These are phyloP conservation scores for Phytophthora nicotianae DNA, from an alignment of 352 stramenopile species.

Conservation along the genomic window DNA sequence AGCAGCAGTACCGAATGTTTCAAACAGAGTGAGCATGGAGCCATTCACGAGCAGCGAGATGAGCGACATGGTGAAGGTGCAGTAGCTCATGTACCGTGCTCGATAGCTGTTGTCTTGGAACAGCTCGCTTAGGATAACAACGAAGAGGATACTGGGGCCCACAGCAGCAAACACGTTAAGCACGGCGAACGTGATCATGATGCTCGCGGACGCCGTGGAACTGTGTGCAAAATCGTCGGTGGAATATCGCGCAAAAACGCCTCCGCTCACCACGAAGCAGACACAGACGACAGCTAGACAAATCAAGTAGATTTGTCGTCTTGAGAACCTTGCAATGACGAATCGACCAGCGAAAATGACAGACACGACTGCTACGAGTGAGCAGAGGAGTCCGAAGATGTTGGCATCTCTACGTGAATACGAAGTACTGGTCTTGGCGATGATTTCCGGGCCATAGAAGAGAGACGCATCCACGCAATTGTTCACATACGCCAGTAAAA, in stretches of 20 bases:
- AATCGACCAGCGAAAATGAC: conserved; percentile 71
- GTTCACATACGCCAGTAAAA: conserved; percentile 86
- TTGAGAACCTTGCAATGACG: conserved; percentile 71
- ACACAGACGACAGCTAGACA: conserved; percentile 69
- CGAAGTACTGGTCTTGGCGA: conserved; percentile 64
- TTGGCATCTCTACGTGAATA: conserved; percentile 76
- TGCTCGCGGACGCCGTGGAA: conserved; percentile 45
- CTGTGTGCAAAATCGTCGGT: conserved; percentile 64
- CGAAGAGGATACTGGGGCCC: conserved; percentile 80
- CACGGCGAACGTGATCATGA: conserved; percentile 71
- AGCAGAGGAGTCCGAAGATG: conserved; percentile 74
- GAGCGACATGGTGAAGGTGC: conserved; percentile 88
- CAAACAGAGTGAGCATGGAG: conserved; percentile 78
- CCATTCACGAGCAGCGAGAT: conserved; percentile 86
- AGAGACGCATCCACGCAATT: conserved; percentile 88
- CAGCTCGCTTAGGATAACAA: conserved; percentile 86
- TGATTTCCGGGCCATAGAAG: conserved; percentile 88
- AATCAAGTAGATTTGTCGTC: conserved; percentile 74
- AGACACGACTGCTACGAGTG: conserved; percentile 67
- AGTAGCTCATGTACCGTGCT: conserved; percentile 89
- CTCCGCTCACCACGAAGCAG: conserved; percentile 71
- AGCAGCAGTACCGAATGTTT: conserved; percentile 59
- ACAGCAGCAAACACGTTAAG: conserved; percentile 81
- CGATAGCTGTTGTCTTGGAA: conserved; percentile 85
- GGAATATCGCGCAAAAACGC: conserved; percentile 72